Evolutionary conservation across 805 yeast genomes (phyloP).

Genomic region (Hanseniaspora singularis): DNA sequence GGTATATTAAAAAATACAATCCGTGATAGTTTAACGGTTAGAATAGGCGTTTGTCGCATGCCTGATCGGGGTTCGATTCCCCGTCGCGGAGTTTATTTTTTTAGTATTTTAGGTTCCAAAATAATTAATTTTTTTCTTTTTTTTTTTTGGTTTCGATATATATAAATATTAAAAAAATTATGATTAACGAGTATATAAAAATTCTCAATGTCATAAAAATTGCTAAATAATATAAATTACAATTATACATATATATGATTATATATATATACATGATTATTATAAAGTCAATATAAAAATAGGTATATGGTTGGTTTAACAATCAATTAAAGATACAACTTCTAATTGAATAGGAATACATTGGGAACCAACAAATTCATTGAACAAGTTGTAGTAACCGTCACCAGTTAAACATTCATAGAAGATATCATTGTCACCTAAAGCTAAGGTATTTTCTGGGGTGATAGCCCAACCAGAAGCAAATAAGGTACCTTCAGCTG

Average conservation of each 20-base stretch:
- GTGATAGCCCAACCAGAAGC: constrained; percentile 44
- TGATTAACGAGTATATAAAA: too few relatives aligned
- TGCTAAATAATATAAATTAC: too few relatives aligned
- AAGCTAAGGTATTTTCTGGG: constrained; percentile 37
- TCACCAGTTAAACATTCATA: constrained; percentile 48
- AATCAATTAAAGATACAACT: constrained; percentile 36
- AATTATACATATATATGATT: neutral
- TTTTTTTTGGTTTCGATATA: too few relatives aligned
- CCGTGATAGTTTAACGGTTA: constrained; percentile 19
- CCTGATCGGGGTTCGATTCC: constrained; percentile 19
- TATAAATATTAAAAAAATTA: neutral
- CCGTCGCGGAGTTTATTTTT: constrained; percentile 18
- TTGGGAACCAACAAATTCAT: constrained; percentile 37
- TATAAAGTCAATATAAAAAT: neutral
- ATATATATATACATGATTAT: neutral
- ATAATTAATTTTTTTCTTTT: neutral
- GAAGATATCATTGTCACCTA: constrained; percentile 39
- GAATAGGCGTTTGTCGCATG: constrained; percentile 18
- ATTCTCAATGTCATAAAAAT: too few relatives aligned
- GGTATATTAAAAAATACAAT: constrained; percentile 9
- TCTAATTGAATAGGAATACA: constrained; percentile 40
- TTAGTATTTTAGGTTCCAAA: neutral
- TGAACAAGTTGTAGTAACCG: constrained; percentile 45
- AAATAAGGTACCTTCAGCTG: constrained; percentile 45
- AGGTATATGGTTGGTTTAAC: constrained; percentile 24